phyloP scores from a whole-genome alignment of 306 rosid genomes.

The Nissolia schottii region DNA sequence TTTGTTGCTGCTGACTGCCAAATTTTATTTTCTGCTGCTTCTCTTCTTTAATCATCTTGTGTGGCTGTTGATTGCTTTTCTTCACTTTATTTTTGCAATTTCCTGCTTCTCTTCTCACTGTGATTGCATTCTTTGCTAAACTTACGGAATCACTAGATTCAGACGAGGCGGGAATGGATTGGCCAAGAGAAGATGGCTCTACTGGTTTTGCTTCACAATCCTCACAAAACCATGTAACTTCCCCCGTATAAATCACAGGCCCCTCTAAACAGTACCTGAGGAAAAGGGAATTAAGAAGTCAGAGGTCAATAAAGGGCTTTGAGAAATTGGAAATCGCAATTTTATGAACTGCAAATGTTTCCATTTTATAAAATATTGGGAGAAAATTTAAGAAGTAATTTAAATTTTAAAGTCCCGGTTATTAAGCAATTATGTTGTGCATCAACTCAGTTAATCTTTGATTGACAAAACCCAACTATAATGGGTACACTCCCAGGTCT shows the following conservation, averaged over 20 bases:
- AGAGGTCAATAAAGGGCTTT: background rate
- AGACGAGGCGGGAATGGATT: conserved; percentile 1
- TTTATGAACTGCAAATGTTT: background rate
- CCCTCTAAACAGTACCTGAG: conserved; percentile 58
- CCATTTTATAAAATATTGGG: background rate
- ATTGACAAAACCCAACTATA: background rate
- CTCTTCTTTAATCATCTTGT: conserved; percentile 10
- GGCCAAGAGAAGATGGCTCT: conserved; percentile 19
- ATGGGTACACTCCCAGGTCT: background rate
- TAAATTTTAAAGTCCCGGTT: background rate
- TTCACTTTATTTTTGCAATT: background rate
- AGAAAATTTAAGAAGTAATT: background rate
- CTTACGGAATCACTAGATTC: background rate
- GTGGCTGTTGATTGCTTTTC: background rate
- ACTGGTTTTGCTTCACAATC: conserved; percentile 45
- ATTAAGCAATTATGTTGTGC: background rate
- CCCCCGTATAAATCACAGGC: conserved; percentile 31
- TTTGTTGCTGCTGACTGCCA: background rate
- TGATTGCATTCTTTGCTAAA: conserved; percentile 13
- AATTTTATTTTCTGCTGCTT: conserved; percentile 6
- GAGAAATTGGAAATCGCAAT: background rate
- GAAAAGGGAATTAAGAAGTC: background rate
- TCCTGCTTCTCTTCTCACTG: background rate
- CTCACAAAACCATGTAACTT: conserved; percentile 70
- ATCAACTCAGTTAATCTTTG: background rate